These are phyloP conservation scores for Colletotrichum aenigma DNA, from an alignment of 2,329 filamentous ascomycete genomes.

Conservation along the genomic window DNA sequence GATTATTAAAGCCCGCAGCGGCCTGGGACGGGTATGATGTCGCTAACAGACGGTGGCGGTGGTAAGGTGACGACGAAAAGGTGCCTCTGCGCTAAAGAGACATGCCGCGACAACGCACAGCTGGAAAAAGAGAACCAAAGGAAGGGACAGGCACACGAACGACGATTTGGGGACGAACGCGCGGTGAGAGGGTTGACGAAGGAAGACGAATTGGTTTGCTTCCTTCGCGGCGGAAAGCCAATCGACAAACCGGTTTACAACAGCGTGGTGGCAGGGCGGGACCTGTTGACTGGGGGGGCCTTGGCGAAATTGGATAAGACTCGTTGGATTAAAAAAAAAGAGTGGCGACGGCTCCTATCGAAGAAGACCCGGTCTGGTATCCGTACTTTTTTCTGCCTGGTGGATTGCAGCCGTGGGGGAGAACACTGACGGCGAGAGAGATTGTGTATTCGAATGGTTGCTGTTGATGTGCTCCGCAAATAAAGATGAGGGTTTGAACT, in stretches of 20 bases:
- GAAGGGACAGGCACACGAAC: not conserved
- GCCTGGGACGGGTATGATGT: not conserved
- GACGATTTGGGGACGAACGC: not conserved
- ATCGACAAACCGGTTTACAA: constrained; percentile 14
- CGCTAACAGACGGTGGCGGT: not conserved
- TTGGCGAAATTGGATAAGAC: constrained; percentile 18
- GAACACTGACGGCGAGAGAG: not conserved
- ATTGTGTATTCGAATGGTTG: not conserved
- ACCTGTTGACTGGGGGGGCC: not conserved
- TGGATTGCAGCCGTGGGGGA: not conserved
- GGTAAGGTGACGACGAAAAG: not conserved
- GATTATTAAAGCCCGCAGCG: not conserved
- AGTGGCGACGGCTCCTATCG: constrained; percentile 38
- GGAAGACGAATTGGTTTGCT: not conserved
- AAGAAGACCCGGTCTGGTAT: constrained; percentile 29
- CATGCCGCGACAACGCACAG: constrained; percentile 7
- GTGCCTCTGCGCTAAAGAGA: constrained; percentile 13
- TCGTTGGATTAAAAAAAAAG: constrained; percentile 31
- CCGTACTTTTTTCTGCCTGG: constrained; percentile 18
- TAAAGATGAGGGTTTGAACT: not conserved
- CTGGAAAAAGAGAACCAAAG: not conserved
- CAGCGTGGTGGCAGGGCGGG: not conserved
- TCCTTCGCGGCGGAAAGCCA: not conserved
- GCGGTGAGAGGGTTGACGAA: not conserved
- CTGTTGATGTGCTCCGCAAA: not conserved